Base-by-base conservation (phyloP, 257 asterid species). In the Paraleonurus japonicus region DNA sequence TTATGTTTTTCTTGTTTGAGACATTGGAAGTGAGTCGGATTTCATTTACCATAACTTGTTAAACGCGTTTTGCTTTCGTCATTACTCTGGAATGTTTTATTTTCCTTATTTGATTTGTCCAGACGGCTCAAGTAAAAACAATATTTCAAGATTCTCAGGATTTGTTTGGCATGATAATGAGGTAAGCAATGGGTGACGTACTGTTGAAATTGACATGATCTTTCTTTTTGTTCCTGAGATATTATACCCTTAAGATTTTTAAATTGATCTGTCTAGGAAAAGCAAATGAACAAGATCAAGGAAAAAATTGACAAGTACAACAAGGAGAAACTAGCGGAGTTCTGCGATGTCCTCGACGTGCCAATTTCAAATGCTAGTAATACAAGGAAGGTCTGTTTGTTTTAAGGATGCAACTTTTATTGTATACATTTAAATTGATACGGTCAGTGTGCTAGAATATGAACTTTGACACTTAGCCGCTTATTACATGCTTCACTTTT, bases 131-230 rank as follows among this genome's bases (percentile, higher is more conserved):
- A 81, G 61, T 90, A 95, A 89, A 85, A 79, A 37, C 76, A 87
- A 95, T 61, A 84, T 95, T 35, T 87, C 88, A 47, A 88, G 89
- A 67, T 95, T 92, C 84, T 95, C 99, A 71, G 97, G 99, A 63
- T 87, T 92, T 27, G 96, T 90, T 57, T 95, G 97, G 96, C 92
- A 81, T 86, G 94, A 75, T 68, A 84, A 92, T 69, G 96, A 89
- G 96, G 99, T 92, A 77, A 54, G 68, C 15, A 27, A 15, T 35
- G 22, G 58, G 20, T 45, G 59, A 28, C 55, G 45, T 59, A 47
- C 63, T 50, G n/a, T 61, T 47, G 24, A 27, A 63, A 57, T 47
- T 23, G 24, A 26, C 35, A 6, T 5, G n/a, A 58, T 65, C 63
- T 67, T 13, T 70, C 39, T 67, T 65, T 41, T 4, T 73, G 70